Conservation (phyloP, 2,329 filamentous ascomycete species). For the Aspergillus chevalieri region DNA sequence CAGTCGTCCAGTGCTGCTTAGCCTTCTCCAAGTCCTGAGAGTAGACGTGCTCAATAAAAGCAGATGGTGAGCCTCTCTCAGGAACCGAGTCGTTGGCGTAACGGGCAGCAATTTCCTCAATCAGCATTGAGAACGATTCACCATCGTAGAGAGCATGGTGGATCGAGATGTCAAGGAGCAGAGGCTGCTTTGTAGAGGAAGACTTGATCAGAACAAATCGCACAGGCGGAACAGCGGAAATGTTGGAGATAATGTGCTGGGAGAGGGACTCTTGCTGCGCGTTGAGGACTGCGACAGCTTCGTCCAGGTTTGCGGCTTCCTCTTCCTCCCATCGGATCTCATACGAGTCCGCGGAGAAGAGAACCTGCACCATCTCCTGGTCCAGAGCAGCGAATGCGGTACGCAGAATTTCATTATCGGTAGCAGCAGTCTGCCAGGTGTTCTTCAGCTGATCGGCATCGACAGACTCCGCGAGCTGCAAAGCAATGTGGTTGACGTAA, state of each 20-base stretch:
- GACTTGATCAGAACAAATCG: slow-evolving; percentile 19
- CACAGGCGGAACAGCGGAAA: slow-evolving; percentile 20
- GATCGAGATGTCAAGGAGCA: slow-evolving; percentile 26
- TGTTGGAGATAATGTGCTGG: slow-evolving; percentile 21
- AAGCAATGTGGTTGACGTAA: slow-evolving; percentile 35
- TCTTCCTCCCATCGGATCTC: slow-evolving; percentile 16
- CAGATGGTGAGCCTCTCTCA: slow-evolving; percentile 15
- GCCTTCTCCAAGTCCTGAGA: slow-evolving; percentile 19
- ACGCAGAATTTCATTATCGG: slow-evolving; percentile 33
- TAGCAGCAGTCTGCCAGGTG: slow-evolving; percentile 24
- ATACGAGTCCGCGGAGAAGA: slow-evolving; percentile 17
- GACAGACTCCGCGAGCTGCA: slow-evolving; percentile 26
- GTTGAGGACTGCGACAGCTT: slow-evolving; percentile 5
- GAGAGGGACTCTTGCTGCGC: slow-evolving; percentile 11
- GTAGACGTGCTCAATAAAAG: slow-evolving; percentile 23
- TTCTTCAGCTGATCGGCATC: slow-evolving; percentile 19
- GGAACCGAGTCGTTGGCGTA: slow-evolving; percentile 14
- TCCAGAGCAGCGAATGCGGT: slow-evolving; percentile 34
- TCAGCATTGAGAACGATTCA: slow-evolving; percentile 27
- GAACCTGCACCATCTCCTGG: slow-evolving; percentile 28
- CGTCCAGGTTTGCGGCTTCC: slow-evolving; percentile 10
- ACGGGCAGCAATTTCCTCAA: slow-evolving; percentile 25
- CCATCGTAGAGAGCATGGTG: slow-evolving; percentile 35
- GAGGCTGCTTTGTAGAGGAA: slow-evolving; percentile 5
- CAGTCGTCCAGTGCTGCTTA: slow-evolving; percentile 21